phyloP scores from a whole-genome alignment of 352 stramenopile species.

The Pythium brachiatum region DNA sequence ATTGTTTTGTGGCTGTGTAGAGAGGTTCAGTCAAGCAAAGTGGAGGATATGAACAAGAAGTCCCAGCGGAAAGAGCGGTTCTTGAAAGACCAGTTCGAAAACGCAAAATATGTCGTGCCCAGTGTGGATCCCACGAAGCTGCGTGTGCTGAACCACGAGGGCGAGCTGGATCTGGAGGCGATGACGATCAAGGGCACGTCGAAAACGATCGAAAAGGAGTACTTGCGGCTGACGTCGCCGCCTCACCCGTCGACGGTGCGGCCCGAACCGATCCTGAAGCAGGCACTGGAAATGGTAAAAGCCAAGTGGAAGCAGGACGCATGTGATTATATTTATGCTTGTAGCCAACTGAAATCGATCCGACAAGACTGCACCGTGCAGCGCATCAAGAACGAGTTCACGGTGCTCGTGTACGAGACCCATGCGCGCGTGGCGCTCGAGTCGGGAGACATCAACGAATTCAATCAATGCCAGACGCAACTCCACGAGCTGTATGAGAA shows the following conservation, averaged over 20 bases:
- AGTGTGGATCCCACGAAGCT: slow-evolving; percentile 70
- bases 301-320: slow-evolving; percentile 83
- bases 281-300: slow-evolving; percentile 86
- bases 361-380: slow-evolving; percentile 98
- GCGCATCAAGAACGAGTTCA: slow-evolving; percentile 96
- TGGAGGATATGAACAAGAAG: slow-evolving; percentile 61
- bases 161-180: slow-evolving; percentile 79
- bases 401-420: slow-evolving; percentile 96
- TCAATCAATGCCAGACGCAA: slow-evolving; percentile 94
- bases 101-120: slow-evolving; percentile 59
- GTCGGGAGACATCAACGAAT: slow-evolving; percentile 95
- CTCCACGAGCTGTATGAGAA: slow-evolving; percentile 88
- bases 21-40: slow-evolving; percentile 14
- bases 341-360: slow-evolving; percentile 99
- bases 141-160: slow-evolving; percentile 71
- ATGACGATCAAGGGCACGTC: slow-evolving; percentile 95
- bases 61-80: slow-evolving; percentile 76
- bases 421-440: slow-evolving; percentile 96
- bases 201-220: slow-evolving; percentile 96
- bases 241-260: slow-evolving; percentile 95
- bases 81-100: slow-evolving; percentile 63
- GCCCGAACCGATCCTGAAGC: slow-evolving; percentile 88
- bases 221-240: slow-evolving; percentile 95
- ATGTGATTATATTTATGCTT: slow-evolving; percentile 94
- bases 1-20: not conserved